Evolutionary conservation across 176 grass and related monocot species (phyloP).

Genomic region (Pontederia crassipes): DNA sequence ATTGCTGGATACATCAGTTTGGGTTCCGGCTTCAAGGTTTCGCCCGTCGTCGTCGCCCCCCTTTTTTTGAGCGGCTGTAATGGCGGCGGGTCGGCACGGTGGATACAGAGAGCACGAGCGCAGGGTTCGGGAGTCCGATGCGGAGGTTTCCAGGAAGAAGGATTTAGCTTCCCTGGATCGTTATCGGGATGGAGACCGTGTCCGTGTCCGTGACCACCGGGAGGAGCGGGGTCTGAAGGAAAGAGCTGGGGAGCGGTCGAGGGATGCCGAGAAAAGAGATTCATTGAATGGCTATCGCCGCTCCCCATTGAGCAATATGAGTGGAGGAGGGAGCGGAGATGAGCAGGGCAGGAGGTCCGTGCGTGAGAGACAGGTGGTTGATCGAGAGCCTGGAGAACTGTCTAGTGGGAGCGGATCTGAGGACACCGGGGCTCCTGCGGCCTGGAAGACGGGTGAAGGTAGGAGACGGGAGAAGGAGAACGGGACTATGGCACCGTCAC

Average conservation of each 20-base stretch:
- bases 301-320: neutral
- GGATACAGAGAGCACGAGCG: neutral
- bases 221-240: neutral
- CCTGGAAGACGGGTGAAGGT: constrained; percentile 14
- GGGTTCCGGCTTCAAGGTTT: no score
- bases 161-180: constrained; percentile 7
- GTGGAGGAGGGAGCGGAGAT: neutral
- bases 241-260: neutral
- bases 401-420: constrained; percentile 47
- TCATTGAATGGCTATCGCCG: neutral
- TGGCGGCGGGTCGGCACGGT: constrained; percentile 4
- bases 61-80: neutral
- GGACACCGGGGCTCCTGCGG: constrained; percentile 15
- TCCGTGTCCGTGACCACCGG: neutral
- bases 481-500: neutral
- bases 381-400: constrained; percentile 58
- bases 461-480: neutral
- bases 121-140: neutral
- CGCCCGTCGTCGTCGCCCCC: neutral
- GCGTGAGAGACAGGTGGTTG: constrained; percentile 20
- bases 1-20: no score
- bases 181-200: neutral
- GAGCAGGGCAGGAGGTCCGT: constrained; percentile 10
- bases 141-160: constrained; percentile 1
- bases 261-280: neutral